Conservation (phyloP, 192 early-diverging fungal genomes). For the Glomus cerebriforme region DNA sequence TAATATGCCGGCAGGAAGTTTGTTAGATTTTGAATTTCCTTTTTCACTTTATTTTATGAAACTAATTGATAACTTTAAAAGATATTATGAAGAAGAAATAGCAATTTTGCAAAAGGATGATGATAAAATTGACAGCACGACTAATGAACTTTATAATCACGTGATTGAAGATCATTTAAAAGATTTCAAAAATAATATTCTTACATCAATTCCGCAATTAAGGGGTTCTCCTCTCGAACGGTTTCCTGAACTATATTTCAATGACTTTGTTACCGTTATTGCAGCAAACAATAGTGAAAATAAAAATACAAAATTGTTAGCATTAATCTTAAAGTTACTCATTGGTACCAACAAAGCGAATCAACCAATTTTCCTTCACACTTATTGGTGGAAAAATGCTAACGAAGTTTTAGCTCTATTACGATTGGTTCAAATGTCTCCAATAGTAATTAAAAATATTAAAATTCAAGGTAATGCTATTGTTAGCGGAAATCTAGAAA, state of each 20-base stretch:
- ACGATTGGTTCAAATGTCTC: conserved; percentile 6
- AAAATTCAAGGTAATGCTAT: neutral
- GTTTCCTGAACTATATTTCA: conserved; percentile 18
- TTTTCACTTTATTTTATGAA: conserved; percentile 31
- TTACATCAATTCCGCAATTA: neutral
- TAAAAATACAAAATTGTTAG: neutral
- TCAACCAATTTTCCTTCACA: conserved; percentile 20
- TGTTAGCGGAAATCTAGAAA: neutral
- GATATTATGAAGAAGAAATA: conserved; percentile 17
- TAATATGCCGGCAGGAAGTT: neutral
- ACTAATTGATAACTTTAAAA: conserved; percentile 25
- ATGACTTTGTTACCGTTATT: conserved; percentile 21
- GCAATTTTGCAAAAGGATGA: neutral
- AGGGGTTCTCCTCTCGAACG: neutral
- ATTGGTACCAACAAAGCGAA: neutral
- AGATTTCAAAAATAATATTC: neutral
- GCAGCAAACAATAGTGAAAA: neutral
- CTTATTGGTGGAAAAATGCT: conserved; percentile 26
- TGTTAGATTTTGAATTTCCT: conserved; percentile 14
- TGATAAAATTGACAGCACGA: conserved; percentile 16
- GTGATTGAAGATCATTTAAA: neutral
- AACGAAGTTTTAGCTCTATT: conserved; percentile 6
- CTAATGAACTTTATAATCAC: neutral
- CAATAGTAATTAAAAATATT: neutral
- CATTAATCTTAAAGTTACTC: neutral